phyloP scores from a whole-genome alignment of 805 yeast genomes.

The Candida xyloterini region DNA sequence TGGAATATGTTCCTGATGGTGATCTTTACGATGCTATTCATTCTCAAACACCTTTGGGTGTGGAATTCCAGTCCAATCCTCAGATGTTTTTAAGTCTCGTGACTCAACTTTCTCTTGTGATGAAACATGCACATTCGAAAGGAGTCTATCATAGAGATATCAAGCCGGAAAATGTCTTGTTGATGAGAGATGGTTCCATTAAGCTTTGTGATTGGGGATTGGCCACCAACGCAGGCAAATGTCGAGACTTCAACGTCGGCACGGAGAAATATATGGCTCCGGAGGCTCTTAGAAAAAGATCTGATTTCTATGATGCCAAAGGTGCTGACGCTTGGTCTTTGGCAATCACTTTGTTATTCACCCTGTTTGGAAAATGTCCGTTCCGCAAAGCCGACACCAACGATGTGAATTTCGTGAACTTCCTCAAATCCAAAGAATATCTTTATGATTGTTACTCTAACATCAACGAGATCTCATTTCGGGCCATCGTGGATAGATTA shows the following conservation, averaged over 20 bases:
- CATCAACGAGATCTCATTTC: slow-evolving; percentile 42
- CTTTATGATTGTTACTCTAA: slow-evolving; percentile 49
- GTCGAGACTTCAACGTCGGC: slow-evolving; percentile 43
- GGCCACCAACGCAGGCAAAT: slow-evolving; percentile 39
- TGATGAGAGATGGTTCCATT: slow-evolving; percentile 48
- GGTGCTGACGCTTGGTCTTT: slow-evolving; percentile 55
- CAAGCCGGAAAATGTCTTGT: slow-evolving; percentile 68
- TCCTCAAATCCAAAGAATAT: slow-evolving; percentile 39
- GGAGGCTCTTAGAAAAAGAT: slow-evolving; percentile 33
- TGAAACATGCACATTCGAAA: slow-evolving; percentile 51
- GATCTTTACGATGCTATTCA: slow-evolving; percentile 61
- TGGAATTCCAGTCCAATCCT: slow-evolving; percentile 27
- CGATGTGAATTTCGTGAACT: slow-evolving; percentile 45
- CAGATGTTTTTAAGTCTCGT: slow-evolving; percentile 31
- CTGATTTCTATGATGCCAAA: slow-evolving; percentile 38
- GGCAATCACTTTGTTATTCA: slow-evolving; percentile 48
- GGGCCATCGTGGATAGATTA: slow-evolving; percentile 39
- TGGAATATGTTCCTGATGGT: slow-evolving; percentile 66
- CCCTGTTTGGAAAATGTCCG: slow-evolving; percentile 52
- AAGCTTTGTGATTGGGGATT: slow-evolving; percentile 78
- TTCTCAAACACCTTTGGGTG: slow-evolving; percentile 28
- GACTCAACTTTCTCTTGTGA: slow-evolving; percentile 50
- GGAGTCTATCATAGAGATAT: slow-evolving; percentile 70
- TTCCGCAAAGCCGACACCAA: slow-evolving; percentile 40
- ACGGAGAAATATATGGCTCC: slow-evolving; percentile 64